Conservation (phyloP, 2,329 filamentous ascomycete genomes). For the Aspergillus caelatus region DNA sequence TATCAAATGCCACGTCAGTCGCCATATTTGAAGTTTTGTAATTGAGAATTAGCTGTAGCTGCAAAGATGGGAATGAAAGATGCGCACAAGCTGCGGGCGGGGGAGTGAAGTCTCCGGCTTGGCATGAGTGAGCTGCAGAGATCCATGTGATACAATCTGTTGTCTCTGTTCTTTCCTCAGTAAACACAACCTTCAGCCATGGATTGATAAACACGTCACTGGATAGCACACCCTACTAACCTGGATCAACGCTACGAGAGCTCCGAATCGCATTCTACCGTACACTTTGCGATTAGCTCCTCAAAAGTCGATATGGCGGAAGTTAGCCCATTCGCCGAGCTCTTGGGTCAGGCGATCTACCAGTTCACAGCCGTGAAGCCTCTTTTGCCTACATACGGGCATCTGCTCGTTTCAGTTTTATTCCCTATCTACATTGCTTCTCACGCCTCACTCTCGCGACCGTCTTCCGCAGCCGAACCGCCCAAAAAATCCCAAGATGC, state of each 20-base stretch:
- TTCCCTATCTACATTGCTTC: conserved; percentile 83
- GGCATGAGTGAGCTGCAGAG: conserved; percentile 18
- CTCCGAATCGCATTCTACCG: background rate
- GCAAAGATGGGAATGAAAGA: background rate
- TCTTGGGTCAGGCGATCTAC: conserved; percentile 46
- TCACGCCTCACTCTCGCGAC: conserved; percentile 81
- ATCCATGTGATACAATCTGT: conserved; percentile 8
- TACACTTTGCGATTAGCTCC: background rate
- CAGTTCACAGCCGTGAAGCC: conserved; percentile 48
- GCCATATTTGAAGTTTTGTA: conserved; percentile 58
- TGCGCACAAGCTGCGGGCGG: conserved; percentile 13
- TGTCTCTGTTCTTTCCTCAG: conserved; percentile 1
- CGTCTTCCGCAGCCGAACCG: conserved; percentile 73
- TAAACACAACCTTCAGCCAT: conserved; percentile 15
- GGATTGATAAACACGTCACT: conserved; percentile 8
- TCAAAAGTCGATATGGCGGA: conserved; percentile 32
- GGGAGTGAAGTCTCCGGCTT: conserved; percentile 22
- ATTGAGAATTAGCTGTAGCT: background rate
- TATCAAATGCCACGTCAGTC: conserved; percentile 79
- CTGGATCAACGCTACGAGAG: background rate
- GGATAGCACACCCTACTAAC: background rate
- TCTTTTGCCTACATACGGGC: conserved; percentile 59
- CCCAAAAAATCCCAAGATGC: conserved; percentile 51
- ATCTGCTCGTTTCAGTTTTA: conserved; percentile 70
- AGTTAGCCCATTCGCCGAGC: conserved; percentile 40